These are phyloP conservation scores for Neurospora tetrasperma DNA, from an alignment of 495 filamentous ascomycete genomes.

Conservation along the genomic window DNA sequence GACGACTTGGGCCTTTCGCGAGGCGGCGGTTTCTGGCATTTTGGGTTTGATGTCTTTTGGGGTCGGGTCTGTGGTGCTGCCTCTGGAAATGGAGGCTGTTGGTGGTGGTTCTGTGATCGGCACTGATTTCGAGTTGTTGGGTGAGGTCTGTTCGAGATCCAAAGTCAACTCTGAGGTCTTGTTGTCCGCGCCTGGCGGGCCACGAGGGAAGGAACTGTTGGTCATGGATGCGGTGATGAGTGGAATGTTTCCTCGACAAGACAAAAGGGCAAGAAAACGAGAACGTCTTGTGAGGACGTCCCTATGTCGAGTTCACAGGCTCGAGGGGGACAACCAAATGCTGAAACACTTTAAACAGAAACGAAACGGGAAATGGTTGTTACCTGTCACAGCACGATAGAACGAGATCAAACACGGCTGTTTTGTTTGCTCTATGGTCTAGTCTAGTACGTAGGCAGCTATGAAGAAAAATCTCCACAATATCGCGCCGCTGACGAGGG, in stretches of 20 bases:
- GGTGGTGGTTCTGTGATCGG: neutral
- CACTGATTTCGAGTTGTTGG: too few species aligned
- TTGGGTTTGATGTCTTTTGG: neutral
- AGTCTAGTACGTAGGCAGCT: neutral
- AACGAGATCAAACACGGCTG: neutral
- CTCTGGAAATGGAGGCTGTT: neutral
- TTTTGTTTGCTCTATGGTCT: neutral
- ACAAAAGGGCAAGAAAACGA: neutral
- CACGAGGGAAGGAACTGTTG: neutral
- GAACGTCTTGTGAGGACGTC: neutral
- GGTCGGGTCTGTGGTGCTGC: neutral
- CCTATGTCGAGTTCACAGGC: neutral
- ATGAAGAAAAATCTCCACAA: neutral
- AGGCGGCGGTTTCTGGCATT: neutral
- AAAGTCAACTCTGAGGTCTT: too few species aligned
- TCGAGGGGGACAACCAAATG: neutral
- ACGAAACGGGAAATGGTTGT: neutral
- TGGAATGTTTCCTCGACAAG: neutral
- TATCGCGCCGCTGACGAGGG: neutral
- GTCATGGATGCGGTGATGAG: neutral
- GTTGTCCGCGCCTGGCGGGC: neutral
- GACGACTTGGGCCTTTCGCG: neutral
- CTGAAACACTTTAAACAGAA: neutral
- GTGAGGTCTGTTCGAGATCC: too few species aligned
- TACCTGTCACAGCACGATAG: neutral